These are phyloP conservation scores for Auricularia sp. DNA, from an alignment of 768 basidiomycete genomes.

Conservation along the genomic window DNA sequence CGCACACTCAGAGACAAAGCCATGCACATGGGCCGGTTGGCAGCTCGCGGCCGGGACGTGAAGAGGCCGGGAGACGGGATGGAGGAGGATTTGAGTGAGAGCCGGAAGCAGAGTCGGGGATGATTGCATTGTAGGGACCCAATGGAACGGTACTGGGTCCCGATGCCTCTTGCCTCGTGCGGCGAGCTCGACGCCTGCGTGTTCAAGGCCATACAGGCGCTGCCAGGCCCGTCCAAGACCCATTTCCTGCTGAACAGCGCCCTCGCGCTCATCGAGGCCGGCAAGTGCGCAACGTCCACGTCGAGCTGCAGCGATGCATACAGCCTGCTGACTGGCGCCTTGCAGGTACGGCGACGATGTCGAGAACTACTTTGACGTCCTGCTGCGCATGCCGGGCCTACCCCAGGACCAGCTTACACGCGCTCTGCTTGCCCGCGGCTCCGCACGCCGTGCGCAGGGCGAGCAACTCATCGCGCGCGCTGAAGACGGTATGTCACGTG, in stretches of 20 bases:
- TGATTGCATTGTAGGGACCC: background rate
- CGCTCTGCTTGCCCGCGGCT: slow-evolving; percentile 49
- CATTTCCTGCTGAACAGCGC: slow-evolving; percentile 42
- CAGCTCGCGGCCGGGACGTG: too few relatives aligned
- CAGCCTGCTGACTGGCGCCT: background rate
- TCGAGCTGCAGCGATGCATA: background rate
- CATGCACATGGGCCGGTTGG: too few relatives aligned
- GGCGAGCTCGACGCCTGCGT: background rate
- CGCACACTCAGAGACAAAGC: too few relatives aligned
- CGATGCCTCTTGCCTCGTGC: background rate
- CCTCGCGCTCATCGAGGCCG: slow-evolving; percentile 38
- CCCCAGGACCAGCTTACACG: slow-evolving; percentile 39
- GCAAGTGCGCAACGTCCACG: slow-evolving; percentile 30
- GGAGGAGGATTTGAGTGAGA: too few relatives aligned
- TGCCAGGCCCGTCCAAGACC: slow-evolving; percentile 37
- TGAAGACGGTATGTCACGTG: slow-evolving; percentile 39
- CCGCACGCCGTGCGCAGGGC: slow-evolving; percentile 46
- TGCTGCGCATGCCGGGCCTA: slow-evolving; percentile 50
- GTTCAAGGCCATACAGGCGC: slow-evolving; percentile 31
- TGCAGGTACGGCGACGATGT: slow-evolving; percentile 53
- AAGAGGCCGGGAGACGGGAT: too few relatives aligned
- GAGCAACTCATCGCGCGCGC: slow-evolving; percentile 48
- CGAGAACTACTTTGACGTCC: slow-evolving; percentile 57
- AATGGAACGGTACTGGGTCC: background rate
- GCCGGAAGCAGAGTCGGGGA: too few relatives aligned